These are phyloP conservation scores for Ophiosphaerella herpotricha DNA, from an alignment of 2,329 filamentous ascomycete species.

Conservation along the genomic window DNA sequence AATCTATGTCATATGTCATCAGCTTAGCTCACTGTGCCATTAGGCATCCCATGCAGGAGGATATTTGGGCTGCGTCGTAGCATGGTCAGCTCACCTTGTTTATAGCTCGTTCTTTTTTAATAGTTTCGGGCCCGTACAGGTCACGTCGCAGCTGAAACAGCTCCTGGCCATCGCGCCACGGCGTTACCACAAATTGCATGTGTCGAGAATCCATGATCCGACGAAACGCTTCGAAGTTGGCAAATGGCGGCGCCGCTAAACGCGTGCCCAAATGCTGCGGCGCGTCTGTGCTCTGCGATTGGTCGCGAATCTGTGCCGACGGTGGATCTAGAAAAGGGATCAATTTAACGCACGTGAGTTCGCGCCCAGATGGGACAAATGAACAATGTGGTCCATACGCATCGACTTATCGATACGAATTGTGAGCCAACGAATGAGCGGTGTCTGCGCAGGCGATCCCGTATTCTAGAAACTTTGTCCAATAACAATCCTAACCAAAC, in stretches of 20 bases:
- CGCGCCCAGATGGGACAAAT: neutral
- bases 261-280: neutral
- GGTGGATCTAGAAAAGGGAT: constrained; percentile 1
- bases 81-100: constrained; percentile 41
- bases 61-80: neutral
- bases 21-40: constrained; percentile 9
- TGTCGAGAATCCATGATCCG: constrained; percentile 15
- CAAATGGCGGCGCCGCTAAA: neutral
- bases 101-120: constrained; percentile 44
- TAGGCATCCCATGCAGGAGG: neutral
- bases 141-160: constrained; percentile 68
- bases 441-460: neutral
- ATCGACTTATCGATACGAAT: constrained; percentile 6
- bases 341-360: constrained; percentile 4
- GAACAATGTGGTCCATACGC: neutral
- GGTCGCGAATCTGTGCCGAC: constrained; percentile 4
- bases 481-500: neutral
- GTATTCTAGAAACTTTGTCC: constrained; percentile 6
- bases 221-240: neutral
- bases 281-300: constrained; percentile 7
- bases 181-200: constrained; percentile 66
- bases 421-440: neutral
- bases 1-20: constrained; percentile 30
- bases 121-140: constrained; percentile 59
- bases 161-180: constrained; percentile 70